Evolutionary conservation across 1,284 basidiomycete species (phyloP), one percentile per base, ranked within the genome.

Genomic region (Puccinia polysora): DNA sequence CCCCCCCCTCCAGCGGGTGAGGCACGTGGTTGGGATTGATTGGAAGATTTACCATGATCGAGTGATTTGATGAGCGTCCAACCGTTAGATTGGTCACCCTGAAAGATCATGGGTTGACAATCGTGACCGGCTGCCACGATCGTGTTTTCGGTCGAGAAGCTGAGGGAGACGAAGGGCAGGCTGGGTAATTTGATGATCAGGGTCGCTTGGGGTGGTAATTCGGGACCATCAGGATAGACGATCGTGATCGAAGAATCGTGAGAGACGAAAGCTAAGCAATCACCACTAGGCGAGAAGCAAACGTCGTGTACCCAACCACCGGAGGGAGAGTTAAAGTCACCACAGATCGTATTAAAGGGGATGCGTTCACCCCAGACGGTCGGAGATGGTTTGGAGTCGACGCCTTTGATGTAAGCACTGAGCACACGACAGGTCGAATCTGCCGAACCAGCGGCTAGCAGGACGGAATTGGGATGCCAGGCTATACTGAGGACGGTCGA

Each of bases 231-330:
- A 2, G 93, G 91, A 80, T 97, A 96, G 70, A 93, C 91, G 78
- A 97, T 82, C 73, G 82, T 91, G 81, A 97, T 85, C 40, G 90
- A 87, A 74, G 91, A 93, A 81, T 97, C 93, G 78, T 97, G 93
- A 90, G 92, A 89, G 60, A 89, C 89, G 80, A 95, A 99, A 0
- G 93, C 96, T 58, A 99, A 84, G 0, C 85, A 85, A 78, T 97
- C 89, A 32, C 96, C 96, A 18, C 89, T 90, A 1, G 95, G 95
- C 36, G 94, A 97, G 83, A 99, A 98, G 4, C 87, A 89, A 55
- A 98, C 91, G 47, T 89, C 85, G 77, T 98, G 95, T 2, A 98
- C 94, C 95, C 96, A 99, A 14, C 96, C 96, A 50, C 93, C 92
- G 55, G 88, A 85, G 0, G 91, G 88, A 75, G 89, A 90, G 38